Percentiles rank a stretch among this genome's conserved stretches.
Evolutionary conservation across 2,329 filamentous ascomycete genomes (phyloP).

Genomic region (Cladosporium phlei): DNA sequence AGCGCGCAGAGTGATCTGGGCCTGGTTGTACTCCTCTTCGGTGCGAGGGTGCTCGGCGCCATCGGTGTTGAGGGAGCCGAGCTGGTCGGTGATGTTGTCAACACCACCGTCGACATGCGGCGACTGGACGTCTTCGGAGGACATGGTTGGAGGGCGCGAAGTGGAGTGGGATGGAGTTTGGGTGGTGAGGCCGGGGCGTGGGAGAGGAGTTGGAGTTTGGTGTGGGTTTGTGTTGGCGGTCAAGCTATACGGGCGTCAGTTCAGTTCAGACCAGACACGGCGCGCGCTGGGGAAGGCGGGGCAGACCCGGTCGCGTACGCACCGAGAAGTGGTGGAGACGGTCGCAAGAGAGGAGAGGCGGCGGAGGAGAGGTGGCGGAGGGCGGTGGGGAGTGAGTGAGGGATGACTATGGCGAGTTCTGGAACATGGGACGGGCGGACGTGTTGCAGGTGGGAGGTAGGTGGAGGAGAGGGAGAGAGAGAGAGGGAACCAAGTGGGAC

Average conservation of each 20-base stretch:
- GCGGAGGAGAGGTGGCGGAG: slow-evolving; percentile 2
- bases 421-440: neutral
- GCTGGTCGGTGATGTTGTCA: slow-evolving; percentile 37
- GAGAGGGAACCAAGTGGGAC: neutral
- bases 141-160: slow-evolving; percentile 21
- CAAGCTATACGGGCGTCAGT: slow-evolving; percentile 4
- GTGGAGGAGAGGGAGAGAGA: neutral
- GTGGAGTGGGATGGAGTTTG: neutral
- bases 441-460: neutral
- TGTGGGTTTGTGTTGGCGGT: neutral
- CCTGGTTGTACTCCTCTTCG: slow-evolving; percentile 91
- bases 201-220: neutral
- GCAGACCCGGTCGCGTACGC: too few species aligned
- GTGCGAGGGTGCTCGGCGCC: slow-evolving; percentile 85
- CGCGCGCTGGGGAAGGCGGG: slow-evolving; percentile 11
- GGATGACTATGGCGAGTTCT: neutral
- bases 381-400: slow-evolving; percentile 1
- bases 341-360: slow-evolving; percentile 2
- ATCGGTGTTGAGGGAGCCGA: slow-evolving; percentile 39
- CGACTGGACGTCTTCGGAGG: slow-evolving; percentile 26
- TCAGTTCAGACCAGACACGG: slow-evolving; percentile 3
- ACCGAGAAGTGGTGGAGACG: slow-evolving; percentile 6
- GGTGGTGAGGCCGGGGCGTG: too few species aligned
- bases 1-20: slow-evolving; percentile 88
- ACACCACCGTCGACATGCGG: slow-evolving; percentile 27